Evolutionary conservation across 2,329 filamentous ascomycete species (phyloP), one percentile per base, ranked within the genome.

Genomic region (Trichoderma atrobrunneum): DNA sequence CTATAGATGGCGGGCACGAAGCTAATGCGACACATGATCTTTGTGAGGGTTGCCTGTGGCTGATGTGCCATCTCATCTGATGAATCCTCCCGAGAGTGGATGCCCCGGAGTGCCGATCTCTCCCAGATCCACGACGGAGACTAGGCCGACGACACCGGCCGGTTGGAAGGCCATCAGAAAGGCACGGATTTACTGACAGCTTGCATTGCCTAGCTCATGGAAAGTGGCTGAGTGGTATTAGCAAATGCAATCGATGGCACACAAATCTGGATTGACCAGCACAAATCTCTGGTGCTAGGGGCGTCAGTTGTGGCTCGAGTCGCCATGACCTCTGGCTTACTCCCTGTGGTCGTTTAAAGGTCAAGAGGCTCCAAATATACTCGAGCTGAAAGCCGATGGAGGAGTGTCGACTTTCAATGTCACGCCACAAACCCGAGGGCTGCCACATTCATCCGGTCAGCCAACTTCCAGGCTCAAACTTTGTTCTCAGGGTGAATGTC

Each of bases 31-130:
- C 60, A 48, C 36, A 43, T 63, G 60, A 65, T 28, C 18, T 21
- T 14, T 26, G 59, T 62, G 59, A 34, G 24, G 59, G 62, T 26
- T 54, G 39, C 18, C 43, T 65, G 62, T 65, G 62, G 62, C 62
- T 65, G 62, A 65, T 32, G 39, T 51, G 43, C 62, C 62, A 26
- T 65, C 43, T 24, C 62, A 54, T 54, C 62, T 54, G 39, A 32
- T 34, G 43, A 65, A 48, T 65, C 62, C 62, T 54, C 43, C 43
- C 62, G 18, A 64, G 36, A 59, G 48, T 59, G 51, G 64, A 43
- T 59, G 64, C 16, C 30, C 30, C 67, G 67, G 57, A 32, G 36
- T 32, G 67, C 26, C 57, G 67, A 70, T 70, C 67, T 34, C 43
- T 51, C 28, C 7, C 26, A 26, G 67, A 32, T 61, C 67, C 28